Conservation (phyloP, 1,139 yeast genomes). For the Kazachstania sp. region DNA sequence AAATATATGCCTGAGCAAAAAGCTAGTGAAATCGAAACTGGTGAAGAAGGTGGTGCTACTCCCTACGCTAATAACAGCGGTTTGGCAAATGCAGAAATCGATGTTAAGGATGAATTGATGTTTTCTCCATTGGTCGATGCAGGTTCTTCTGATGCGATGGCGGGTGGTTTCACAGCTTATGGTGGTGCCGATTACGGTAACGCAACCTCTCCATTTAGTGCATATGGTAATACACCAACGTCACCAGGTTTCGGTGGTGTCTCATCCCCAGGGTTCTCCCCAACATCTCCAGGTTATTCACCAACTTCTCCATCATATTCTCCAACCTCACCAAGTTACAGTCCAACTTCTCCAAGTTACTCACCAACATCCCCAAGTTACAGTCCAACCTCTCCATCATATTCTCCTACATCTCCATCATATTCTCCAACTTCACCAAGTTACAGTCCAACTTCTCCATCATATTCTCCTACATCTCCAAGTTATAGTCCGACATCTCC, state of each 20-base stretch:
- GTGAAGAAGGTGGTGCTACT: conserved; percentile 82
- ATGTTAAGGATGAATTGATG: conserved; percentile 74
- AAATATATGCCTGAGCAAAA: conserved; percentile 34
- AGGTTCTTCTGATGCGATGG: conserved; percentile 58
- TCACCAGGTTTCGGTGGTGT: conserved; percentile 67
- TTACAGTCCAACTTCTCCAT: background rate
- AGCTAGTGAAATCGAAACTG: conserved; percentile 37
- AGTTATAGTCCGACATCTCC: conserved; percentile 51
- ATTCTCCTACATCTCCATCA: conserved; percentile 37
- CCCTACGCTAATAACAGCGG: conserved; percentile 83
- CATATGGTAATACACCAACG: conserved; percentile 55
- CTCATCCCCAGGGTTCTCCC: conserved; percentile 61
- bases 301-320: conserved; percentile 64
- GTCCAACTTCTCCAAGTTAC: conserved; percentile 67
- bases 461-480: conserved; percentile 57
- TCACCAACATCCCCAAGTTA: conserved; percentile 73
- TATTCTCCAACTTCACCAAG: background rate
- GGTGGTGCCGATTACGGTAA: conserved; percentile 63
- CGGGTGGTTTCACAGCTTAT: conserved; percentile 91
- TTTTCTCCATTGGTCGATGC: conserved; percentile 93
- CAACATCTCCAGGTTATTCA: conserved; percentile 66
- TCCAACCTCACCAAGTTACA: conserved; percentile 66
- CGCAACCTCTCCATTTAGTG: conserved; percentile 55
- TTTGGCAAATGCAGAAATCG: conserved; percentile 61
- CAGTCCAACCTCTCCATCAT: conserved; percentile 59